Percentiles rank a stretch among this genome's conserved stretches.
These are phyloP conservation scores for Coemansia sp. DNA, from an alignment of 192 early-diverging fungal species.

Conservation along the genomic window DNA sequence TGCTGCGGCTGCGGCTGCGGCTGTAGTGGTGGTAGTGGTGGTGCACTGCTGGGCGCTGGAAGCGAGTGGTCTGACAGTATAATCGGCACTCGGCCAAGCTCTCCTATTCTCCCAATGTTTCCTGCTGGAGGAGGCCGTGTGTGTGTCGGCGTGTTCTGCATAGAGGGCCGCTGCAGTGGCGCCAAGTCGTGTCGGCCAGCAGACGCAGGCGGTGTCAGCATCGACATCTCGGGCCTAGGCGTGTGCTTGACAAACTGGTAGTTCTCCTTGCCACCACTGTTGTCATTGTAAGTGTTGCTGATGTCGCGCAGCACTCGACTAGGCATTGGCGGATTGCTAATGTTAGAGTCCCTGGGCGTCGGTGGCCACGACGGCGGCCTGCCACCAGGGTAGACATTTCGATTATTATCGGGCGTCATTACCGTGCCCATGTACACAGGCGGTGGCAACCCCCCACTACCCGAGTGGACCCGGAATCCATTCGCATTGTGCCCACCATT, in stretches of 20 bases:
- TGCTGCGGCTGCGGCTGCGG: neutral
- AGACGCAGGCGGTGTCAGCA: slow-evolving; percentile 41
- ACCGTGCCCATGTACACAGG: slow-evolving; percentile 6
- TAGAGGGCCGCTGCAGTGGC: neutral
- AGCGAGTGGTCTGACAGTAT: slow-evolving; percentile 11
- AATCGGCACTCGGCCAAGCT: neutral
- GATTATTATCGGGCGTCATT: slow-evolving; percentile 9
- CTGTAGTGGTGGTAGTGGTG: no score
- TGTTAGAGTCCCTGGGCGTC: neutral
- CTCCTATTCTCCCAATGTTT: neutral
- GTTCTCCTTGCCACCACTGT: neutral
- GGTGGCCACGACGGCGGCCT: neutral
- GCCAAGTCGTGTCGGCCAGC: slow-evolving; percentile 6
- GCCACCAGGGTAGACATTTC: neutral
- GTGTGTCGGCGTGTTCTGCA: slow-evolving; percentile 9
- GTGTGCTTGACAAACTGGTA: neutral
- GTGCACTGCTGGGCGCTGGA: neutral
- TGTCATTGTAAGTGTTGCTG: slow-evolving; percentile 23
- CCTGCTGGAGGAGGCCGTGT: slow-evolving; percentile 4
- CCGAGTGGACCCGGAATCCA: neutral
- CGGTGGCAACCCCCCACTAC: neutral
- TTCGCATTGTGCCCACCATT: neutral
- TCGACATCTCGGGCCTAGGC: neutral
- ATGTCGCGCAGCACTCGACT: slow-evolving; percentile 39
- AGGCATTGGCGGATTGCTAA: neutral